Conservation (phyloP, 148 eudicot species). For the Chenopodium suecicum region DNA sequence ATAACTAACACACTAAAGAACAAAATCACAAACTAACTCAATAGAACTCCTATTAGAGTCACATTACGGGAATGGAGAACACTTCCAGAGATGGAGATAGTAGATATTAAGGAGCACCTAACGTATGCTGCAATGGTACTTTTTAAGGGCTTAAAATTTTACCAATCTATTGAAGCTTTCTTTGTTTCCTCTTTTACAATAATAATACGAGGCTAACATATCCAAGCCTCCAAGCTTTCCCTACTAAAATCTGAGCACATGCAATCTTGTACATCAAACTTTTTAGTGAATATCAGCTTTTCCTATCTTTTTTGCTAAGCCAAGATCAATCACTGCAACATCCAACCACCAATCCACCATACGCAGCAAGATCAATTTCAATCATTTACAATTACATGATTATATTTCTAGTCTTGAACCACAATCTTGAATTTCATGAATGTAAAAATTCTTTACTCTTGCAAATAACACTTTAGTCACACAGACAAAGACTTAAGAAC, state of each 20-base stretch:
- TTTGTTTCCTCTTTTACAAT: not conserved
- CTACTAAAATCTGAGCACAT: not conserved
- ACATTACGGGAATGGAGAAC: too few relatives aligned
- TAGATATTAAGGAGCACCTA: not conserved
- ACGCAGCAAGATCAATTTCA: not conserved
- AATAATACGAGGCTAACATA: not conserved
- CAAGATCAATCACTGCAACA: not conserved
- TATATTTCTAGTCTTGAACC: not conserved
- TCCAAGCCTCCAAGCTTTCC: not conserved
- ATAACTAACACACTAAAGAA: too few relatives aligned
- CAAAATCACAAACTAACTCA: too few relatives aligned
- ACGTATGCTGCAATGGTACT: not conserved
- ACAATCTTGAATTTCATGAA: not conserved
- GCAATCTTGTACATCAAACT: conserved; percentile 1
- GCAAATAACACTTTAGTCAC: not conserved
- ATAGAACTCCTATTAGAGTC: too few relatives aligned
- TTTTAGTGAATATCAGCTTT: not conserved
- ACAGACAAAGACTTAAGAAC: not conserved
- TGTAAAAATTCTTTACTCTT: not conserved
- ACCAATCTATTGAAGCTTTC: not conserved
- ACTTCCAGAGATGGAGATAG: too few relatives aligned
- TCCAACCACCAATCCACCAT: not conserved
- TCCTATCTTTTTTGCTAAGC: not conserved
- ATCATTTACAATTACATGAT: not conserved
- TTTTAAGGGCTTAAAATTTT: not conserved